Percentiles rank a stretch among this genome's conserved stretches.
Conservation (phyloP, 75 land plant genomes). For the Selaginella tamariscina region DNA sequence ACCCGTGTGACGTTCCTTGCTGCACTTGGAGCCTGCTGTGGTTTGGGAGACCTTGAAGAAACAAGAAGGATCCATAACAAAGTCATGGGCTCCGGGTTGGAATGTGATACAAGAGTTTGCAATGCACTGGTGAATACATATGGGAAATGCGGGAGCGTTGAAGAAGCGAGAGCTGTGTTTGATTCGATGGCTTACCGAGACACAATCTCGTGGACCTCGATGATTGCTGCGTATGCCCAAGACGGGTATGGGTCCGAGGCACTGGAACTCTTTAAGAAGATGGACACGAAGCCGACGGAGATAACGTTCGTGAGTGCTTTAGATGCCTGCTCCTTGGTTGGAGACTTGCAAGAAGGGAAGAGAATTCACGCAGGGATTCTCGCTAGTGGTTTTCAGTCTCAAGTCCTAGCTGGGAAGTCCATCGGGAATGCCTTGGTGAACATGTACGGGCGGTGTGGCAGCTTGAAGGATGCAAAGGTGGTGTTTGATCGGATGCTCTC, state of each 20-base stretch:
- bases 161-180: constrained; percentile 29
- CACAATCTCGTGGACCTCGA: neutral
- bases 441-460: neutral
- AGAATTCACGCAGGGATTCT: no score
- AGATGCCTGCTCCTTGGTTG: no score
- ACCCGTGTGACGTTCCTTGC: constrained; percentile 32
- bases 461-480: neutral
- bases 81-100: constrained; percentile 23
- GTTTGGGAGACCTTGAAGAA: constrained; percentile 23
- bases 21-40: constrained; percentile 35
- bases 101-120: constrained; percentile 23
- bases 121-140: constrained; percentile 46
- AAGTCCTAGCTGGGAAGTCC: no score
- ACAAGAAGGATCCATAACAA: constrained; percentile 36
- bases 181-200: constrained; percentile 5
- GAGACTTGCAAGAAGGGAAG: no score
- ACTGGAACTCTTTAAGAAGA: constrained; percentile 33
- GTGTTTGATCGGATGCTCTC: neutral
- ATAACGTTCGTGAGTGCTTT: no score
- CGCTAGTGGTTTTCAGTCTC: no score
- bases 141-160: constrained; percentile 42
- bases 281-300: no score
- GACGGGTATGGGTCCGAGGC: constrained; percentile 26
- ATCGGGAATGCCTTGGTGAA: neutral
- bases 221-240: no score